Evolutionary conservation across 345 rosid genomes (phyloP), one percentile per base, ranked within the genome.

Genomic region (Toxicodendron radicans): DNA sequence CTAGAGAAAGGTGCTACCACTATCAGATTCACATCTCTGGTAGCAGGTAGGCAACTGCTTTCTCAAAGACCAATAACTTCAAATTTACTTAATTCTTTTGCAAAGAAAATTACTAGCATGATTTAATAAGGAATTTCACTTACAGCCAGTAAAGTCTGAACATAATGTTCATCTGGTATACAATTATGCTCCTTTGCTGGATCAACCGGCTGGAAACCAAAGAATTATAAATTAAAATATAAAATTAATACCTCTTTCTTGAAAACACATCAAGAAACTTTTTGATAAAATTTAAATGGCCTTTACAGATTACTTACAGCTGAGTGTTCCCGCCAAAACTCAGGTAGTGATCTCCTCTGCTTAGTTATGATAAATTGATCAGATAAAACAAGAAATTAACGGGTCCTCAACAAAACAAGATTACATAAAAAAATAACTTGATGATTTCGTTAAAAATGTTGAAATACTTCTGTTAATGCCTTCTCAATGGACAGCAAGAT

Each of bases 91-190:
- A 0, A 38, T 33, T 24, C 30, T 51, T 65, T 27, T 49, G 10
- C 21, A 30, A 66, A 48, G 58, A 46, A 66, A 46, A 48, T 4
- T n/a, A 12, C 8, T 11, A 14, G 54, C 38, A 1, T 24, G 4
- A 48, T 46, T 13, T 16, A 27, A 17, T 0, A 20, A 12, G 45
- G 64, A 75, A 33, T 64, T 43, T 48, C 80, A 76, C 97, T 88
- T 90, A 94, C 98, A 67, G 97, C 89, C 69, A 94, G 77, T 77
- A 92, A 80, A 64, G 98, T 94, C 88, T 89, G 98, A 68, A 94
- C 98, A 62, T 92, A 92, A 83, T 94, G 98, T 81, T 94, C 98
- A 87, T 92, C 98, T 9, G 98, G 97, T 81, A 94, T 94, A 71
- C 98, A 94, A 79, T 94, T 92, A 83, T 92, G 98, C 86, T 95